Evolutionary conservation across 2,329 filamentous ascomycete species (phyloP), one percentile per base, ranked within the genome.

Genomic region (Gliomastix tumulicola): DNA sequence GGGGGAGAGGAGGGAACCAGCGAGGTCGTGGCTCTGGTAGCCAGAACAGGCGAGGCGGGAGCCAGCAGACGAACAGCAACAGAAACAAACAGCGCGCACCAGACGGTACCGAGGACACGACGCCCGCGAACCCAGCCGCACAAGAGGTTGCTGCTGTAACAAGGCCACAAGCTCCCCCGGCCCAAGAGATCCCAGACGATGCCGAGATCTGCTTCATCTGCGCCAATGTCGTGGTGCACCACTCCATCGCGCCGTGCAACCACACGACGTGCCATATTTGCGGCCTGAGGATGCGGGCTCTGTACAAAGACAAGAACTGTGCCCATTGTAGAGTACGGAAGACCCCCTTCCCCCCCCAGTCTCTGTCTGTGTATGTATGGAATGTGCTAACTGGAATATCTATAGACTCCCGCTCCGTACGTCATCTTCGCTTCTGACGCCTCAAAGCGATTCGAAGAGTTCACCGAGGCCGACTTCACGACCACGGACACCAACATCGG

Each of bases 201-300:
- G 82, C 72, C 19, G 88, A 96, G 44, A 76, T 96, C 42, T 98
- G 92, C 75, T 97, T 97, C 63, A 98, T 98, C 54, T 98, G 92
- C 62, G 90, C 92, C 39, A 95, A 89, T 46, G 78, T 82, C 3
- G 82, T 98, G 33, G 79, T 84, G 34, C 88, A 97, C 65, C 81
- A 87, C 49, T 84, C 89, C 9, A 79, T 98, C 45, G 81, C 89
- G 21, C 90, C 92, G 16, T 98, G 92, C 64, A 97, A 96, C 60
- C 92, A 98, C 63, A 77, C 86, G 39, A 96, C 90, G 34, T 98
- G 92, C 57, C 92, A 98, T 63, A 95, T 97, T 46, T 98, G 92
- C 60, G 83, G 88, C 9, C 66, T 98, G 48, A 78, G 92, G 41
- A 78, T 97, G 76, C 78, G 92, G 49, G 92, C 90, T 2, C 67